Evolutionary conservation across 1,139 yeast species (phyloP).

Genomic region (Kodamaea plutei): DNA sequence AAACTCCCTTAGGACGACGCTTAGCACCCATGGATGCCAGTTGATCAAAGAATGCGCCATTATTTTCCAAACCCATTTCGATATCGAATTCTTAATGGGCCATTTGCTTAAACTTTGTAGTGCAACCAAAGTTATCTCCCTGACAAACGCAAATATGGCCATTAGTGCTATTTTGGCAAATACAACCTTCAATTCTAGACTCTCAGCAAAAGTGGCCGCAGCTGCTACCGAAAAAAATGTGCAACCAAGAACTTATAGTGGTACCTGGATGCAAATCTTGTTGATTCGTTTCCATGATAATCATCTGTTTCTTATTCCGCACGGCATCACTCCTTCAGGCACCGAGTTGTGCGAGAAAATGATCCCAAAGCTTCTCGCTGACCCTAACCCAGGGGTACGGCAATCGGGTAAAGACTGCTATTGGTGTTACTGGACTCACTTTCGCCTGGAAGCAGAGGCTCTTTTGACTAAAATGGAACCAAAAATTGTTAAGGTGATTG

Average conservation of each 20-base stretch:
- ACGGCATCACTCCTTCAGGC: constrained; percentile 31
- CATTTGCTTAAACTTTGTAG: constrained; percentile 61
- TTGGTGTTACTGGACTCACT: constrained; percentile 58
- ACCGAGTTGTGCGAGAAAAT: constrained; percentile 50
- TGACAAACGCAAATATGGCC: constrained; percentile 67
- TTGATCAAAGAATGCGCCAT: constrained; percentile 70
- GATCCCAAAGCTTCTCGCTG: constrained; percentile 60
- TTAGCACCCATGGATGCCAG: constrained; percentile 73
- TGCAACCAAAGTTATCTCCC: constrained; percentile 76
- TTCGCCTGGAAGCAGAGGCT: constrained; percentile 48
- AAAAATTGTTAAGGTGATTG: constrained; percentile 34
- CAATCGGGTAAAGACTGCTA: constrained; percentile 69
- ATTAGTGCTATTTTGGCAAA: constrained; percentile 58
- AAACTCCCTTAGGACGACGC: constrained; percentile 75
- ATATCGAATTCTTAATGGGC: constrained; percentile 59
- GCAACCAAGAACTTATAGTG: constrained; percentile 66
- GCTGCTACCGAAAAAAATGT: constrained; percentile 66
- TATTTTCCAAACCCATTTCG: constrained; percentile 47
- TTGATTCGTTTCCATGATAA: constrained; percentile 38
- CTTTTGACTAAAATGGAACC: constrained; percentile 47
- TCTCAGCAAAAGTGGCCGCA: constrained; percentile 47
- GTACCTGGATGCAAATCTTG: constrained; percentile 66
- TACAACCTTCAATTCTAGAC: constrained; percentile 50
- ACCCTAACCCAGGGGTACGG: constrained; percentile 79
- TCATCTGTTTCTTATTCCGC: constrained; percentile 29